Base-by-base conservation (phyloP, 2,329 filamentous ascomycete genomes). In the Pseudogymnoascus destructans region DNA sequence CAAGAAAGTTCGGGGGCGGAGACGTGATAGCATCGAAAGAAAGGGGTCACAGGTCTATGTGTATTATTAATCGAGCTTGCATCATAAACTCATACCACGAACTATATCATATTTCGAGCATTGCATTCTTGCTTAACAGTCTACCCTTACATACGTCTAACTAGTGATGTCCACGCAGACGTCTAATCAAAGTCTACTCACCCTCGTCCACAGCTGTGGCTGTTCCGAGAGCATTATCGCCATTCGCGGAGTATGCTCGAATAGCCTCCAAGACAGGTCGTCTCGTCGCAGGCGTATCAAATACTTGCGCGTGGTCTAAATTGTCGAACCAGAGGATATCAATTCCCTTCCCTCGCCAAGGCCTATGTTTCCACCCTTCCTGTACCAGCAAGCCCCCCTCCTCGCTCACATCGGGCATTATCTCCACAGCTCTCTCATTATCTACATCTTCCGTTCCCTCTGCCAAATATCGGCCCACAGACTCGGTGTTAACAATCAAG, bases 251-350 rank as follows among this genome's bases (percentile, higher is more conserved):
- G 13, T 70, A 70, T 1, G 42, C 61, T 49, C 64, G 59, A 54
- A 72, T 62, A 55, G 65, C 67, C 46, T 67, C 59, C 27, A 73
- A 67, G 32, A 73, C 25, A 49, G 62, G 67, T n/a, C 58, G 61
- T 61, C 71, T 70, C 10, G 65, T 68, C 7, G 59, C 61, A 52
- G 63, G 64, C 55, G 63, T 66, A 58, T 77, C 73, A 65, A 79
- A 79, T 1, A 77, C 75, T 63, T 81, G 75, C 1, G 79, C 79
- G 66, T 83, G 79, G 66, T 82, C 79, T 33, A 79, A 68, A 3
- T 74, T 72, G 8, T 74, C 70, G 66, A 76, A 80, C 78, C 79
- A 84, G 1, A 82, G 60, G 13, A 80, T 71, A 59, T 82, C 76
- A 33, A 49, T 73, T 8, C 66, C 66, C 10, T 46, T 58, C 62